Conservation (phyloP, 805 yeast species). For the Limtongia smithiae region DNA sequence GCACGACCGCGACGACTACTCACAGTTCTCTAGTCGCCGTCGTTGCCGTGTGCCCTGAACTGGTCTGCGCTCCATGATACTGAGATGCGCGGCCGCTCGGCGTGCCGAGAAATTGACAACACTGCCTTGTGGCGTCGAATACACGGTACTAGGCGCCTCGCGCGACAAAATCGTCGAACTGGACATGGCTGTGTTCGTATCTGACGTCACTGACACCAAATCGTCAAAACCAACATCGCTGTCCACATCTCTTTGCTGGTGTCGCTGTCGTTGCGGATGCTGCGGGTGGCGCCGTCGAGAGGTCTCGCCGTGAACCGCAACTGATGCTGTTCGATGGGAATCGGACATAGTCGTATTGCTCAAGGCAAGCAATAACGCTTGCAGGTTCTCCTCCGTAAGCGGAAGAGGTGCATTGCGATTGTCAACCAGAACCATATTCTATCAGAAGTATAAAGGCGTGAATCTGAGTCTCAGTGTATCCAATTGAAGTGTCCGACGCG, state of each 20-base stretch:
- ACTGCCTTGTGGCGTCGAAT: constrained; percentile 25
- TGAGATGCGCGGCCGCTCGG: constrained; percentile 17
- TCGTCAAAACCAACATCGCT: too few species aligned
- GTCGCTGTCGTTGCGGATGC: neutral
- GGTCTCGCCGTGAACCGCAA: neutral
- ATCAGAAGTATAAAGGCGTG: neutral
- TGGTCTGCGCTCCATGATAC: constrained; percentile 8
- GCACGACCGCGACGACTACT: neutral
- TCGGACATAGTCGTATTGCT: constrained; percentile 7
- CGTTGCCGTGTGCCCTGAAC: constrained; percentile 22
- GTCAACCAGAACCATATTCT: neutral
- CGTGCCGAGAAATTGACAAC: constrained; percentile 21
- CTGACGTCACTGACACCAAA: constrained; percentile 4
- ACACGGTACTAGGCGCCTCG: constrained; percentile 13
- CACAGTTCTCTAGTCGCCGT: constrained; percentile 26
- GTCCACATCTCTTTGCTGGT: neutral
- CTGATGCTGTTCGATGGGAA: neutral
- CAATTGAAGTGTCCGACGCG: too few species aligned
- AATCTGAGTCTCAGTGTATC: neutral
- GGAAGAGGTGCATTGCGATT: constrained; percentile 16
- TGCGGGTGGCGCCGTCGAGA: neutral
- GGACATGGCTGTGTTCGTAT: constrained; percentile 1
- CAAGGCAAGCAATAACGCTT: constrained; percentile 17
- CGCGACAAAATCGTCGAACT: neutral
- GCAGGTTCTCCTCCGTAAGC: constrained; percentile 27